Evolutionary conservation across 2,329 filamentous ascomycete genomes (phyloP).

Genomic region (Pseudogymnoascus sp.): DNA sequence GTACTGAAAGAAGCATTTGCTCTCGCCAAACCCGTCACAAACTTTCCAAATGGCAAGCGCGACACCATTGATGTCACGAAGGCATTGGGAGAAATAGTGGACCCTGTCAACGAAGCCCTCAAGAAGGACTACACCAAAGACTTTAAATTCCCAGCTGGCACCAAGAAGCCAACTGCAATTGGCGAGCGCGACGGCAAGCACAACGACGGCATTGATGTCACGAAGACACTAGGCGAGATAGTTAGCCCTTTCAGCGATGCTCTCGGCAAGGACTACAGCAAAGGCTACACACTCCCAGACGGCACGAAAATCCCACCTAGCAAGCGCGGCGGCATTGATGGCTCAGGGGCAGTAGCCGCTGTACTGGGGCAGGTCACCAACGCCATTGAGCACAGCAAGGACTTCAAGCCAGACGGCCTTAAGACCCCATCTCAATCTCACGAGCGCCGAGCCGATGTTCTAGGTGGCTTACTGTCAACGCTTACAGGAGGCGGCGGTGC

Average conservation of each 20-base stretch:
- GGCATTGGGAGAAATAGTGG: no score
- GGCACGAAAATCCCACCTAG: not conserved
- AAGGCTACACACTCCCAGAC: not conserved
- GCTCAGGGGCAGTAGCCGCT: not conserved
- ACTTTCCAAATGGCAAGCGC: not conserved
- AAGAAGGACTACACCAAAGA: no score
- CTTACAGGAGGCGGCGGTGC: not conserved
- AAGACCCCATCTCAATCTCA: no score
- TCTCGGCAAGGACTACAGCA: not conserved
- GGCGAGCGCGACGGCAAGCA: not conserved
- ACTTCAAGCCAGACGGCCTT: no score
- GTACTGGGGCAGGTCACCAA: not conserved
- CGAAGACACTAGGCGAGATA: not conserved
- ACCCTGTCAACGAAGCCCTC: no score
- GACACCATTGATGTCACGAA: no score
- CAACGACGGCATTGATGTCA: not conserved
- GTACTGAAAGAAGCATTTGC: not conserved
- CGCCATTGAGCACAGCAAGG: no score
- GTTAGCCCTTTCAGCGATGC: not conserved
- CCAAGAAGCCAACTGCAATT: not conserved
- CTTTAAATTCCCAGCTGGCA: no score
- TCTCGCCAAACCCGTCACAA: not conserved
- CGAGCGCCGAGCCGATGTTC: no score
- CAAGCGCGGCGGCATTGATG: not conserved
- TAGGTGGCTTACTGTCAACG: not conserved